Base-by-base conservation (phyloP, 2,329 filamentous ascomycete genomes). In the Verruconis gallopava region DNA sequence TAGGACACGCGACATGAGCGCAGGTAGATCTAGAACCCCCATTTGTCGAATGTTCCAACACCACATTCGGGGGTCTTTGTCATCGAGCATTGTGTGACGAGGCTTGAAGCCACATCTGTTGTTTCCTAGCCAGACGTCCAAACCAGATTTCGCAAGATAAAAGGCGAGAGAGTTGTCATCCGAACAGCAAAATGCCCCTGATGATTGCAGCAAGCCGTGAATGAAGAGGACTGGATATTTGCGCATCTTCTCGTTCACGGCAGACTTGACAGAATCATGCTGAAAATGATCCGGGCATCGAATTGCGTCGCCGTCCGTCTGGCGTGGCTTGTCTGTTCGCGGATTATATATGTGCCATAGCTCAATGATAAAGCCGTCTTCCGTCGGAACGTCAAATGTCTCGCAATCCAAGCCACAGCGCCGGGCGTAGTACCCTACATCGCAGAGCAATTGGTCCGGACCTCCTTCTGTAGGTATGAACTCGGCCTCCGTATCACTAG, bases 11-110 rank as follows among this genome's bases (percentile, higher is more conserved):
- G 81, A 84, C 1, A 82, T 73, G 22, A 95, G 69, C 0, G 88
- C 86, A 0, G 88, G 73, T 2, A 96, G 70, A 55, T 96, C 89
- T 55, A 93, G 76, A 1, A 88, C 79, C 3, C 86, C 89, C 82
- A 95, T 93, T 54, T 94, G 85, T 0, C 84, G 76, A 43, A 95
- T 93, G 50, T 93, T 93, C 89, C 89, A 96, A 32, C 79, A 77
- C 89, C 89, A 95, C 84, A 95, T 93, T 21, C 86, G 75, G 1
- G 89, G 88, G 54, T 96, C 89, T 3, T 66, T 65, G 49, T 81
- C 77, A 2, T 74, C 62, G 30, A 95, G 71, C 17, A 79, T 62
- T 2, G 70, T 73, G 55, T 96, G 89, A 48, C 77, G 73, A 0
- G 89, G 88, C 0, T 73, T 66, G 60, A 91, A 85, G 1, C 88